A percentile compares a stretch with the other conserved stretches of the same genome.
Conservation (phyloP, 2,329 filamentous ascomycete genomes). For the Aspergillus versicolor region DNA sequence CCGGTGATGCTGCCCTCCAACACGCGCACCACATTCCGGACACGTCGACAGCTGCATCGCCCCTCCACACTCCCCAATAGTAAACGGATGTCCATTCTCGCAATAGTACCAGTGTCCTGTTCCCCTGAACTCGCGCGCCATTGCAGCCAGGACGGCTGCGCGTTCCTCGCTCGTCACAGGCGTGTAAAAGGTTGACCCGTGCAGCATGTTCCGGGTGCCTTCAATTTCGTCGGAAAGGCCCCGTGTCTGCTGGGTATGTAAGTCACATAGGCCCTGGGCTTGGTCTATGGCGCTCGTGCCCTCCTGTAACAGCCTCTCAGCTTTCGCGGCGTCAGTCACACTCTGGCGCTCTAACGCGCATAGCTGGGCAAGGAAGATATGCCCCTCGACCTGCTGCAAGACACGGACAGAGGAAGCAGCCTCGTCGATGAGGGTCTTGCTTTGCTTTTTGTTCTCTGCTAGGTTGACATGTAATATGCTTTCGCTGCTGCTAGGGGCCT, state of each 20-base stretch:
- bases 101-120: slow-evolving; percentile 53
- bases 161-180: slow-evolving; percentile 54
- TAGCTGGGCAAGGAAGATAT: slow-evolving; percentile 52
- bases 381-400: slow-evolving; percentile 47
- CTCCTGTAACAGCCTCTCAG: slow-evolving; percentile 12
- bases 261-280: slow-evolving; percentile 45
- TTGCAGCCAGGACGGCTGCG: slow-evolving; percentile 51
- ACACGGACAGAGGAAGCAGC: slow-evolving; percentile 26
- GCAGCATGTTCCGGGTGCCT: slow-evolving; percentile 48
- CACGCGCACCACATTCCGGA: slow-evolving; percentile 58
- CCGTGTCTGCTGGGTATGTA: slow-evolving; percentile 28
- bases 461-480: slow-evolving; percentile 6
- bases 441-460: slow-evolving; percentile 37
- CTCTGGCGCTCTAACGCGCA: slow-evolving; percentile 42
- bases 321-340: background rate
- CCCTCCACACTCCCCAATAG: slow-evolving; percentile 66
- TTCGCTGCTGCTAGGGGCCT: background rate
- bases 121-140: slow-evolving; percentile 51
- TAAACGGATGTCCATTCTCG: slow-evolving; percentile 50
- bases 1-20: slow-evolving; percentile 57
- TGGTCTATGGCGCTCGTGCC: slow-evolving; percentile 58
- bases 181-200: slow-evolving; percentile 49
- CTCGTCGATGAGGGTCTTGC: slow-evolving; percentile 37
- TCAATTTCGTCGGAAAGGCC: slow-evolving; percentile 49
- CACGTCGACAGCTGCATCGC: slow-evolving; percentile 62